Evolutionary conservation across 352 stramenopile genomes (phyloP).

Genomic region (Phytophthora melonis): DNA sequence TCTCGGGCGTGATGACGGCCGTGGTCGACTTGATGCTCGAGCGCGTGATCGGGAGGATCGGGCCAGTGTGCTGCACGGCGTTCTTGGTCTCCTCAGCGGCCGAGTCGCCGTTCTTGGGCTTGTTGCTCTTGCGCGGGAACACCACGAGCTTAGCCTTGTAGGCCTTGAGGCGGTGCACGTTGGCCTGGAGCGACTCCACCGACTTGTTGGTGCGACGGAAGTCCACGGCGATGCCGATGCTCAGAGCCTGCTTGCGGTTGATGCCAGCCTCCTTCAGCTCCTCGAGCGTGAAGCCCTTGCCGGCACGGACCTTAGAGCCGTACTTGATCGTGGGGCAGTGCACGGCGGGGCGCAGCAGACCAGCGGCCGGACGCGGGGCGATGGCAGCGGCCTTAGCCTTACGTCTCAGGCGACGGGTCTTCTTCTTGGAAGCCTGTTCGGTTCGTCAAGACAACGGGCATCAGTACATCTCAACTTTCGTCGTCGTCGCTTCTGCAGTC

Average conservation of each 20-base stretch:
- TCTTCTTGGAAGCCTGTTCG: conserved; percentile 98
- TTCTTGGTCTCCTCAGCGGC: conserved; percentile 91
- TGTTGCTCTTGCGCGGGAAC: conserved; percentile 98
- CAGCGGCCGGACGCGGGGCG: conserved; percentile 96
- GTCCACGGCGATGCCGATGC: conserved; percentile 99
- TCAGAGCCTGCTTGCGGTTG: conserved; percentile 95
- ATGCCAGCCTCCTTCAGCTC: conserved; percentile 99
- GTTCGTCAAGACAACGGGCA: conserved; percentile 50
- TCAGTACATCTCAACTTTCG: conserved; percentile 1
- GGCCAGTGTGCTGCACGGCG: conserved; percentile 90
- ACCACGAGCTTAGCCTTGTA: conserved; percentile 99
- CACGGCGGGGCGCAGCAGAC: conserved; percentile 96
- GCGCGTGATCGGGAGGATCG: conserved; percentile 83
- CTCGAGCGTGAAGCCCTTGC: conserved; percentile 98
- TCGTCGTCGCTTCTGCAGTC: background rate
- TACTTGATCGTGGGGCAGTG: conserved; percentile 99
- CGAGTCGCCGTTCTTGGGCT: conserved; percentile 96
- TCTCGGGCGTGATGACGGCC: conserved; percentile 86
- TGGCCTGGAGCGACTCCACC: conserved; percentile 95
- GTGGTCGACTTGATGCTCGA: conserved; percentile 81
- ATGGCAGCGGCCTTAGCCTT: conserved; percentile 98
- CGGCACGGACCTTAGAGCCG: conserved; percentile 97
- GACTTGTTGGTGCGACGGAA: conserved; percentile 98
- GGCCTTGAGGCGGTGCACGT: conserved; percentile 98
- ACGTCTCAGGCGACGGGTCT: conserved; percentile 94